Evolutionary conservation across 106 monocot species (phyloP), one percentile per base, ranked within the genome.

Genomic region (Dendrobium huoshanense): DNA sequence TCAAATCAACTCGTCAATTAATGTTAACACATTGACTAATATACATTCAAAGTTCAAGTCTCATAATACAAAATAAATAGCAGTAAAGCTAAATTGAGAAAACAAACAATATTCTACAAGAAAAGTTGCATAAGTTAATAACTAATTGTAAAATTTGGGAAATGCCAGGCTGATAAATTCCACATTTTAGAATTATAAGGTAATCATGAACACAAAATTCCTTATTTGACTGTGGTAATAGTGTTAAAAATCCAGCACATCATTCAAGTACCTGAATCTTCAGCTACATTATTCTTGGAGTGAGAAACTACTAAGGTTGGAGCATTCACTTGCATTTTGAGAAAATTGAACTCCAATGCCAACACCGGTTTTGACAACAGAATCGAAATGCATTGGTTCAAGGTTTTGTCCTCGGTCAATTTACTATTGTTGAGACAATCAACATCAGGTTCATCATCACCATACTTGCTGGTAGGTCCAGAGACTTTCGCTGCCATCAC

Each of bases 301-400:
- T 42, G 55, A 44, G 87, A 86, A 81, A 74, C 55, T 15, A 92
- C 80, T 0, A 86, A 59, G 7, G 33, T 85, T 2, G 97, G 97
- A 83, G 92, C 90, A 37, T 89, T 87, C 55, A 94, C 97, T 24
- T 84, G 79, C 97, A 98, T 98, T 81, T 83, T 84, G 4, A 98
- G 86, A 72, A 78, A 85, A 73, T 82, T 89, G 81, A 98, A 98
- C 56, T 94, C 82, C 55, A 92, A 72, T 33, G 97, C 92, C 59
- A 98, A 77, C 37, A 98, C 82, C 17, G 97, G 97, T 72, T 89
- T 98, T 7, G 97, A 92, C 41, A 90, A 59, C 48, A 98, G 64
- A 49, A 98, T 88, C 3, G 85, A 80, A 65, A 94, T 80, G 67
- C 91, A 87, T n/a, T 48, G 75, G 16, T 86, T 73, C 51, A 77